Base-by-base conservation (phyloP, 2,329 filamentous ascomycete species). In the Pseudogymnoascus sp. region DNA sequence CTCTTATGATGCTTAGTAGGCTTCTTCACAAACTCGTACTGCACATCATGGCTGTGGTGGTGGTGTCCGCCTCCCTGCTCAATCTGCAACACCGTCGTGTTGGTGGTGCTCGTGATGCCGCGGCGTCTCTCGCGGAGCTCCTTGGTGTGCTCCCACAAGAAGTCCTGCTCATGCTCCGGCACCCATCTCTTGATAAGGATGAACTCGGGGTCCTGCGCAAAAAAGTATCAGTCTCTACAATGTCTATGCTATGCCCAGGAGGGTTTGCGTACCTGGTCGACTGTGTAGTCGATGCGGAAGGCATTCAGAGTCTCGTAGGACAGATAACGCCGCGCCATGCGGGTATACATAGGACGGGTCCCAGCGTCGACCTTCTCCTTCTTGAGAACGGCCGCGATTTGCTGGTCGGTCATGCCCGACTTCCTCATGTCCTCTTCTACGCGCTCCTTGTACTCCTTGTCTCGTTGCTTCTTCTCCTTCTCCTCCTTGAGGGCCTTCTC, bases 141-240 rank as follows among this genome's bases (percentile, higher is more conserved):
- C 64, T 79, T 80, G 2, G 88, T 90, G 73, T 91, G 87, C 43
- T 83, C 80, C 80, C 89, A 92, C 57, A 91, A 80, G 61, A 84
- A 76, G 62, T 90, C 82, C 68, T 90, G 88, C 70, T 90, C 82
- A 64, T 82, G 81, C 66, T 90, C 85, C 3, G 83, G 82, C 59
- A 91, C 84, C 83, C 84, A 89, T 61, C 84, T 80, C 73, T 88
- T 89, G 74, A 91, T 88, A 62, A 92, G 73, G 61, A 91, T 77
- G 67, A 84, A 91, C 53, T 88, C 84, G 15, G 83, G 80, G 68
- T 91, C 86, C 78, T 85, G 66, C 71, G 58, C 75, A 61, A 12
- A 37, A 43, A 30, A n/a, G 38, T 12, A 53, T 53, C 25, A 50
- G 30, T 30, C 15, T 12, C 38, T 8, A 25, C 30, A 37, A n/a